Evolutionary conservation across 768 basidiomycete species (phyloP), one percentile per base, ranked within the genome.

Genomic region (Pleurotus citrinopileatus): DNA sequence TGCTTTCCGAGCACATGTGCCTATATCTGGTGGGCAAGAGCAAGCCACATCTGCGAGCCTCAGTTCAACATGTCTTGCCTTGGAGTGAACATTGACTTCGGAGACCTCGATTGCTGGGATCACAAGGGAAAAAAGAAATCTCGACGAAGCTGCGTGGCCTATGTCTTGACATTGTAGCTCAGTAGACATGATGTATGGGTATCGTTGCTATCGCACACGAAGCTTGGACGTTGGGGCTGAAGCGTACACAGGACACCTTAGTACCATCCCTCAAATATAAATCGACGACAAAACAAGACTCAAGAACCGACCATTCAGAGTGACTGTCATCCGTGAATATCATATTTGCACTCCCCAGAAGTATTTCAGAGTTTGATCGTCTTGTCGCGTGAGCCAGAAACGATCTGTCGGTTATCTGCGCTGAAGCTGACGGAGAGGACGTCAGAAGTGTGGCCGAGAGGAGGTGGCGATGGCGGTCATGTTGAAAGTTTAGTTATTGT

Each of bases 311-410:
- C 96, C 97, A 99, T 78, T 98, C 97, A 57, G 85, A 78, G 80
- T 99, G 97, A 57, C 96, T 94, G 63, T 98, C 97, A 62, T 99
- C 96, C 76, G 92, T 92, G 74, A n/a, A 99, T 99, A 71, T 98
- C 92, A 71, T 94, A 98, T 74, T 99, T 99, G 82, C 97, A 99
- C 76, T 99, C 97, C 67, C 97, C 97, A 60, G 98, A 87, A 57
- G 97, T 99, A 80, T 99, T 99, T 97, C 97, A 99, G 67, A 99
- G 91, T 74, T 98, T 99, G 82, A 99, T 99, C 36, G 91, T 87
- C 70, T 80, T 81, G 83, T 99, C 97, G 61, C 97, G 91, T 58
- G 94, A 95, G 53, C 94, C 97, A 50, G 94, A 97, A 63, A 99
- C 97, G 70, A 99, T 99, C 73, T 98, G 97, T 70, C 97, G 81